These are phyloP conservation scores for Marasmius tenuissimus DNA, from an alignment of 1,284 basidiomycete genomes.

Conservation along the genomic window DNA sequence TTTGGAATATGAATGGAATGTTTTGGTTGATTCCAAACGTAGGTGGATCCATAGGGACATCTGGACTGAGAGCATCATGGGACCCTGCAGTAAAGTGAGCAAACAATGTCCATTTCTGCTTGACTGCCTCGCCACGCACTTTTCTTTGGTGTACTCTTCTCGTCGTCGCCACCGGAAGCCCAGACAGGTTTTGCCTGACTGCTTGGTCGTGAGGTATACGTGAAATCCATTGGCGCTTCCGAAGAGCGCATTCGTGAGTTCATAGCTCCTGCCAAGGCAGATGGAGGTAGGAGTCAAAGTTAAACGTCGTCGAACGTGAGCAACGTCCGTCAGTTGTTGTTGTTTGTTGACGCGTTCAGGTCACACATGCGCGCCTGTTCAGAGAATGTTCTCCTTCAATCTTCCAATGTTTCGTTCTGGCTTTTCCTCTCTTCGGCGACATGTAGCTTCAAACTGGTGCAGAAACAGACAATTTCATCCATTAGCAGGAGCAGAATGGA, in stretches of 20 bases:
- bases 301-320: neutral
- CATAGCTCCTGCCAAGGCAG: constrained; percentile 13
- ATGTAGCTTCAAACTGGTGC: neutral
- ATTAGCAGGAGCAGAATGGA: constrained; percentile 39
- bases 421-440: constrained; percentile 12
- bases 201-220: constrained; percentile 58
- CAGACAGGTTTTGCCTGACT: constrained; percentile 55
- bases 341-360: constrained; percentile 9
- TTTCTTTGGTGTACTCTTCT: constrained; percentile 58
- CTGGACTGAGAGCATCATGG: constrained; percentile 48
- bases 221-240: constrained; percentile 82
- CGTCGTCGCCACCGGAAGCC: constrained; percentile 39
- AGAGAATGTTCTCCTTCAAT: neutral
- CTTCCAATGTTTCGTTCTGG: constrained; percentile 17
- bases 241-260: constrained; percentile 50
- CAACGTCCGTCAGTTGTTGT: neutral
- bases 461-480: constrained; percentile 46
- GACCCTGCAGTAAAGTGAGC: constrained; percentile 41
- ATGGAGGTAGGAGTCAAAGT: neutral
- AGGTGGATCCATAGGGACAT: constrained; percentile 46
- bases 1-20: constrained; percentile 71
- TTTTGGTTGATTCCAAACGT: constrained; percentile 62
- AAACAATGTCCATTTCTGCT: neutral
- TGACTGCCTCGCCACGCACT: constrained; percentile 41
- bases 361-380: constrained; percentile 7